Evolutionary conservation across 2,329 filamentous ascomycete genomes (phyloP).

Genomic region (Truncatella angustata): DNA sequence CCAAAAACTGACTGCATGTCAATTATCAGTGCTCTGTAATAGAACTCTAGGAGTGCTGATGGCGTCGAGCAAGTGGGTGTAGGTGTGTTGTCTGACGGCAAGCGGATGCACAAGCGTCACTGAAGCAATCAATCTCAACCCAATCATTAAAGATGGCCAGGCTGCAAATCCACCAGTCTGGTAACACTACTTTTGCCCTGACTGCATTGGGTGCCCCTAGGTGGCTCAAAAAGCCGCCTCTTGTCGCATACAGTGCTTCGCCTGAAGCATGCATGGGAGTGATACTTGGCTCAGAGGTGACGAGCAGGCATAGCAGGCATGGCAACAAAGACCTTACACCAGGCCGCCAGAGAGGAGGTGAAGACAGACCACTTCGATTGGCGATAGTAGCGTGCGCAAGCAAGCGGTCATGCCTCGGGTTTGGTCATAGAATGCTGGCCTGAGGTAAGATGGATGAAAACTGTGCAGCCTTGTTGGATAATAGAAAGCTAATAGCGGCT

Average conservation of each 20-base stretch:
- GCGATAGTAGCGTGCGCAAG: background rate
- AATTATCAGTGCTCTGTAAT: no score
- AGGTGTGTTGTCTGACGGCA: slow-evolving; percentile 11
- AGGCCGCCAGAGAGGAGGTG: background rate
- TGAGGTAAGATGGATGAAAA: background rate
- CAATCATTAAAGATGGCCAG: slow-evolving; percentile 7
- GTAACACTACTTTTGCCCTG: slow-evolving; percentile 10
- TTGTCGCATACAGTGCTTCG: slow-evolving; percentile 6
- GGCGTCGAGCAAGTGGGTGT: slow-evolving; percentile 6
- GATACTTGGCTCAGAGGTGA: slow-evolving; percentile 1
- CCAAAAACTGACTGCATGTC: background rate
- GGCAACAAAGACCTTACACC: background rate
- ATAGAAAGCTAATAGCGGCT: slow-evolving; percentile 5
- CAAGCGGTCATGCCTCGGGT: background rate
- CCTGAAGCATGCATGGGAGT: background rate
- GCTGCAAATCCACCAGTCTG: slow-evolving; percentile 3
- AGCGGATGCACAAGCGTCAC: slow-evolving; percentile 11
- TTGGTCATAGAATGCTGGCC: background rate
- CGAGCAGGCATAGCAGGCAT: background rate
- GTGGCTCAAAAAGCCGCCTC: background rate
- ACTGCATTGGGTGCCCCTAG: background rate
- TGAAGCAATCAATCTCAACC: slow-evolving; percentile 11
- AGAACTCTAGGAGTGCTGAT: background rate
- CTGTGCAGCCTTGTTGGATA: slow-evolving; percentile 9
- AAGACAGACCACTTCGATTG: background rate